A percentile compares a stretch with the other conserved stretches of the same genome.
Evolutionary conservation across 2,329 filamentous ascomycete species (phyloP).

Genomic region (Calonectria leucothoes): DNA sequence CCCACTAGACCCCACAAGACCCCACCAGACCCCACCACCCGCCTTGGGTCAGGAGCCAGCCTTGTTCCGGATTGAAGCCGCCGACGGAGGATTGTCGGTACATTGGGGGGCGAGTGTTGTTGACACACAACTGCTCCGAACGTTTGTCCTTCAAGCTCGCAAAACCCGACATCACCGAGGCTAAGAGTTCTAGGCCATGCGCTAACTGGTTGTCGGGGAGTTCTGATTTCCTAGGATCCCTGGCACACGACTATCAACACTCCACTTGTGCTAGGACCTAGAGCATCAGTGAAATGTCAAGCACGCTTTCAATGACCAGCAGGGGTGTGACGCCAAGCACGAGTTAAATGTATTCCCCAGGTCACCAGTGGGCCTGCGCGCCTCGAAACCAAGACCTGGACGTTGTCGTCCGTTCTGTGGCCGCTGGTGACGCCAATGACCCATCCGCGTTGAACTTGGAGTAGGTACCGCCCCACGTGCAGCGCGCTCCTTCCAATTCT

Average conservation of each 20-base stretch:
- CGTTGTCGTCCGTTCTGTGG: slow-evolving; percentile 1
- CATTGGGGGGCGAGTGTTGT: neutral
- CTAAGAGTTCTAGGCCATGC: neutral
- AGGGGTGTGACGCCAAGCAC: slow-evolving; percentile 28
- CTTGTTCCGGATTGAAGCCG: neutral
- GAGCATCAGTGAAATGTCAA: neutral
- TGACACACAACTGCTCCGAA: neutral
- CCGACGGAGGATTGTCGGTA: neutral
- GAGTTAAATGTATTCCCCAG: slow-evolving; percentile 30
- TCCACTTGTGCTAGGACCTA: neutral
- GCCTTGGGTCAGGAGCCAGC: neutral
- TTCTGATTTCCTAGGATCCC: neutral
- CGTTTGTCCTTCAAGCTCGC: too few species aligned
- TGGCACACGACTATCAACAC: neutral
- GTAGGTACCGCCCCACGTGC: slow-evolving; percentile 32
- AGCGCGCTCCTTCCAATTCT: slow-evolving; percentile 8
- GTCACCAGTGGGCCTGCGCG: slow-evolving; percentile 31
- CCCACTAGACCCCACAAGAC: neutral
- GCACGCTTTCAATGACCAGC: neutral
- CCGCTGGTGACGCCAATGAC: slow-evolving; percentile 16
- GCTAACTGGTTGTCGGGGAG: neutral
- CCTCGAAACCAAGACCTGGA: slow-evolving; percentile 26
- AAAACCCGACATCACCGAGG: neutral
- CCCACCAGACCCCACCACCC: neutral
- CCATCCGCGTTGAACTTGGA: slow-evolving; percentile 6